Evolutionary conservation across 805 yeast genomes (phyloP).

Genomic region (Wickerhamomyces mucosus): DNA sequence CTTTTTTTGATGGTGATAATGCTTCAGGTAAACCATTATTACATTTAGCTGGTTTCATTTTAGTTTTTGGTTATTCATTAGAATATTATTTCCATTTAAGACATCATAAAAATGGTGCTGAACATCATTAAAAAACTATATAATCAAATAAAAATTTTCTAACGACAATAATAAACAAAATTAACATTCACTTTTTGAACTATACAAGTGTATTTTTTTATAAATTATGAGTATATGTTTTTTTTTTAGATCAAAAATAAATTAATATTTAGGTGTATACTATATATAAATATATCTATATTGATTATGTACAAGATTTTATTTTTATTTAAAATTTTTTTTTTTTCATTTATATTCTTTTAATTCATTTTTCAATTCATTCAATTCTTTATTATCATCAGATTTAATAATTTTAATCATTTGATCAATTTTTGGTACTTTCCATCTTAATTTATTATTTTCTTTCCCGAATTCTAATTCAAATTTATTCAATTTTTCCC

Average conservation of each 20-base stretch:
- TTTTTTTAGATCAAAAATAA: not conserved
- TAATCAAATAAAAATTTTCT: no score
- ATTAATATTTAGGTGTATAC: not conserved
- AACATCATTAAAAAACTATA: constrained; percentile 26
- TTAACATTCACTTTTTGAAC: not conserved
- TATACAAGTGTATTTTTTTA: not conserved
- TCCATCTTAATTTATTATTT: constrained; percentile 47
- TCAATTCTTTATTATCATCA: constrained; percentile 1
- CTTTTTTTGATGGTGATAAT: constrained; percentile 75
- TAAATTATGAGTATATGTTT: not conserved
- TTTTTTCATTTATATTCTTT: constrained; percentile 2
- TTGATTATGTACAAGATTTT: constrained; percentile 3
- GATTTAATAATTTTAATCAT: constrained; percentile 34
- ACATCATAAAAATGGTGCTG: constrained; percentile 45
- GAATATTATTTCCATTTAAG: constrained; percentile 89
- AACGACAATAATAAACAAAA: no score
- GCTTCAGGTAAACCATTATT: constrained; percentile 78
- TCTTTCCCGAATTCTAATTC: constrained; percentile 43
- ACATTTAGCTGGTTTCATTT: constrained; percentile 62
- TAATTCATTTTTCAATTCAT: constrained; percentile 4
- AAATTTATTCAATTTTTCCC: constrained; percentile 46
- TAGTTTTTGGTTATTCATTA: constrained; percentile 79
- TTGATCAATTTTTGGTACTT: constrained; percentile 36
- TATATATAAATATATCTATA: constrained; percentile 1
- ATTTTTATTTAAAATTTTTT: not conserved